Evolutionary conservation across 768 basidiomycete genomes (phyloP).

Genomic region (Hysterangium stoloniferum): DNA sequence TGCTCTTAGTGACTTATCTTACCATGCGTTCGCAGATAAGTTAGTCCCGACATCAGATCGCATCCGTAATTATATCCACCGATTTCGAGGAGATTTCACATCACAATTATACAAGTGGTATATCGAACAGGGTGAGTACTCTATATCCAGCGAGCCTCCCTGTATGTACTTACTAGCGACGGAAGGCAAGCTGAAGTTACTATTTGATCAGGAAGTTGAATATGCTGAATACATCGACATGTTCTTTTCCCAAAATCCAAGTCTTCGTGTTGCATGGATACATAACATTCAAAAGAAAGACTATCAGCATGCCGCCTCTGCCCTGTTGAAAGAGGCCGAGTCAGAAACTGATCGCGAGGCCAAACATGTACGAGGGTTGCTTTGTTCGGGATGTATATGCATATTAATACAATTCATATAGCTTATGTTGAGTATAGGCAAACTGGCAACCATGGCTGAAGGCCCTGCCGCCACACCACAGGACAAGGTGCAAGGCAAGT

Average conservation of each 20-base stretch:
- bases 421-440: constrained; percentile 89
- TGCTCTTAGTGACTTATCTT: constrained; percentile 78
- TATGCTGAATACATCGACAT: constrained; percentile 59
- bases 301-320: constrained; percentile 55
- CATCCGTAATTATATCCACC: constrained; percentile 66
- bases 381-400: too few species aligned
- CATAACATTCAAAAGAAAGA: constrained; percentile 70
- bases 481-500: constrained; percentile 5
- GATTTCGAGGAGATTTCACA: constrained; percentile 77
- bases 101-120: constrained; percentile 91
- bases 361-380: constrained; percentile 57
- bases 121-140: constrained; percentile 68
- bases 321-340: constrained; percentile 56
- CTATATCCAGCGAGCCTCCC: neutral
- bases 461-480: constrained; percentile 7
- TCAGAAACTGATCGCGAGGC: constrained; percentile 50
- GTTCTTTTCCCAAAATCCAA: constrained; percentile 55
- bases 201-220: constrained; percentile 69
- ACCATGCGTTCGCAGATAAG: constrained; percentile 28
- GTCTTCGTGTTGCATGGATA: constrained; percentile 74
- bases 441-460: constrained; percentile 41
- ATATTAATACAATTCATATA: too few species aligned
- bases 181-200: constrained; percentile 68
- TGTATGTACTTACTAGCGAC: neutral
- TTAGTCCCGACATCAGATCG: constrained; percentile 35